phyloP scores from a whole-genome alignment of 1,284 basidiomycete species.

The Lentinus polychrous region DNA sequence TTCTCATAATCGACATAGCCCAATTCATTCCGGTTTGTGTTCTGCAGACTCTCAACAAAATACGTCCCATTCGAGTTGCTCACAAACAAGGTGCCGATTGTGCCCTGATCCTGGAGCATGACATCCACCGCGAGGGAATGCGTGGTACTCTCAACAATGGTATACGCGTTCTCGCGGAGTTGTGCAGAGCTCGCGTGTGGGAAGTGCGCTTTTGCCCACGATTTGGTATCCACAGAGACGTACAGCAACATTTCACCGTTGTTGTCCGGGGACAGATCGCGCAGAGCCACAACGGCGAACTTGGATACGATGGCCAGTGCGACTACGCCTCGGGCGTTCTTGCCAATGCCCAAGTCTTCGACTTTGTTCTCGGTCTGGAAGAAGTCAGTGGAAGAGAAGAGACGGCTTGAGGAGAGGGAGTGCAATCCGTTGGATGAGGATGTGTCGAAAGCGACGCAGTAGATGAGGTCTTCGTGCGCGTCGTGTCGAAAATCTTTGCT shows the following conservation, averaged over 20 bases:
- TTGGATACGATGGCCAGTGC: conserved; percentile 89
- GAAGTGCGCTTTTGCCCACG: conserved; percentile 81
- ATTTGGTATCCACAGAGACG: conserved; percentile 74
- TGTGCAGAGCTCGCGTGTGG: conserved; percentile 78
- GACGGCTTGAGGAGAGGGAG: conserved; percentile 57
- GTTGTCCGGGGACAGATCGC: conserved; percentile 45
- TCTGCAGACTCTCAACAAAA: conserved; percentile 87
- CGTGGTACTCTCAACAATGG: conserved; percentile 88
- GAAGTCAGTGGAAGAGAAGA: conserved; percentile 81
- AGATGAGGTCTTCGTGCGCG: conserved; percentile 69
- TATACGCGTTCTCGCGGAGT: conserved; percentile 88
- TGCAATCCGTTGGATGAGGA: conserved; percentile 42
- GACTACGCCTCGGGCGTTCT: conserved; percentile 77
- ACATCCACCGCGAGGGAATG: conserved; percentile 95
- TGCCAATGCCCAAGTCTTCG: conserved; percentile 81
- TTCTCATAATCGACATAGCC: conserved; percentile 95
- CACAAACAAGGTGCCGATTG: conserved; percentile 88
- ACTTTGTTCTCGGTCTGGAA: conserved; percentile 57
- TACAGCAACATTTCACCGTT: conserved; percentile 77
- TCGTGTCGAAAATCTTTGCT: conserved; percentile 71
- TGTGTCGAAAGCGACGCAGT: conserved; percentile 81
- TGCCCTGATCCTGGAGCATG: conserved; percentile 63
- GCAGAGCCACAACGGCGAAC: conserved; percentile 84
- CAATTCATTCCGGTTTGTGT: conserved; percentile 83
- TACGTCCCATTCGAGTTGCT: conserved; percentile 93